Percentiles rank a stretch among this genome's conserved stretches.
Conservation (phyloP, 2,329 filamentous ascomycete genomes). For the Tolypocladium cylindrosporum region DNA sequence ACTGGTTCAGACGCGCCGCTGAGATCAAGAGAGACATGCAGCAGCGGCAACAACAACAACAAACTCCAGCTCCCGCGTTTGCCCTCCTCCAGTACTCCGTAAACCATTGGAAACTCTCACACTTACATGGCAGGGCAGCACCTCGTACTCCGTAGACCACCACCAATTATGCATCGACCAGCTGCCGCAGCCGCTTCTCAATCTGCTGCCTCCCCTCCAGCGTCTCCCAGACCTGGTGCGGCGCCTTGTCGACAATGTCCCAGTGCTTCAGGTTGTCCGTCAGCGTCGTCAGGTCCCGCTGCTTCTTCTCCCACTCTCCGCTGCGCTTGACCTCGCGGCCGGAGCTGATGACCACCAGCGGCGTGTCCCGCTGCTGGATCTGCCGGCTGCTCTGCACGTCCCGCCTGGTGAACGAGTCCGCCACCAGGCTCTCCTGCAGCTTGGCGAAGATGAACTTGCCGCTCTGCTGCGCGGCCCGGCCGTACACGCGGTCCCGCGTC, state of each 20-base stretch:
- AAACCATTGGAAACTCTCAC: neutral
- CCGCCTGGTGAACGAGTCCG: constrained; percentile 70
- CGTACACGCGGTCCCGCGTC: constrained; percentile 77
- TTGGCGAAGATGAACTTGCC: constrained; percentile 83
- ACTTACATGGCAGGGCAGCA: neutral
- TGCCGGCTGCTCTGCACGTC: constrained; percentile 70
- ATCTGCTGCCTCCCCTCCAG: constrained; percentile 61
- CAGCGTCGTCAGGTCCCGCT: constrained; percentile 71
- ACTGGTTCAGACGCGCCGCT: neutral
- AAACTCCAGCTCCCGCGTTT: neutral
- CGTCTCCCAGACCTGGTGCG: constrained; percentile 78
- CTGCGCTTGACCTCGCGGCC: constrained; percentile 59
- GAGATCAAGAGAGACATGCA: neutral
- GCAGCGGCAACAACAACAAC: neutral
- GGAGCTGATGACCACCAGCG: constrained; percentile 74
- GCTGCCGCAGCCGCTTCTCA: constrained; percentile 65
- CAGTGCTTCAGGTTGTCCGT: constrained; percentile 72
- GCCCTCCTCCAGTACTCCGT: neutral
- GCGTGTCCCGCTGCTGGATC: constrained; percentile 68
- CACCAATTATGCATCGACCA: constrained; percentile 36
- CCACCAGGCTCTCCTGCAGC: constrained; percentile 86
- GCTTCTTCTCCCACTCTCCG: constrained; percentile 69
- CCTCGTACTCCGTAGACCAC: neutral
- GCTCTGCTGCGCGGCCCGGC: constrained; percentile 64
- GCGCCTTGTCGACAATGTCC: constrained; percentile 78